phyloP scores from a whole-genome alignment of 2,329 filamentous ascomycete species.

The Cladosporium austrohemisphaericum region DNA sequence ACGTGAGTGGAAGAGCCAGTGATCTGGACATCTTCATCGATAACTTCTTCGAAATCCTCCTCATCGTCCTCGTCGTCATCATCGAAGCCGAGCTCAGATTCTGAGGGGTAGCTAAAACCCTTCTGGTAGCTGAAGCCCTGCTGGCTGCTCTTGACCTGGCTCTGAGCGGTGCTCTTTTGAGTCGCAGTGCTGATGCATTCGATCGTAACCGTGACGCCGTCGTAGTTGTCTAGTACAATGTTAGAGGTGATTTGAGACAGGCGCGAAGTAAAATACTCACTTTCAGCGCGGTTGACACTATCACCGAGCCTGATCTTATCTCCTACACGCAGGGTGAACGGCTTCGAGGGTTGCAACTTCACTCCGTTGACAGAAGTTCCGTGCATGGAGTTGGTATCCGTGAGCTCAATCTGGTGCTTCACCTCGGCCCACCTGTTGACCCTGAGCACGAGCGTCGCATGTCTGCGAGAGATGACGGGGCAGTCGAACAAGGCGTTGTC shows the following conservation, averaged over 20 bases:
- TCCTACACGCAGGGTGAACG: conserved; percentile 22
- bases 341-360: conserved; percentile 20
- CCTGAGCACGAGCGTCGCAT: conserved; percentile 29
- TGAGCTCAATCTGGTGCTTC: conserved; percentile 26
- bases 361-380: conserved; percentile 35
- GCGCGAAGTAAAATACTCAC: conserved; percentile 20
- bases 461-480: conserved; percentile 34
- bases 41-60: too few species aligned
- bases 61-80: conserved; percentile 17
- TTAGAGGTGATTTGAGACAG: too few species aligned
- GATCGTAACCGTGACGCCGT: conserved; percentile 27
- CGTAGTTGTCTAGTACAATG: conserved; percentile 23
- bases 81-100: conserved; percentile 26
- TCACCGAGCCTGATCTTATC: conserved; percentile 34
- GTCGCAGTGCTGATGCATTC: conserved; percentile 15
- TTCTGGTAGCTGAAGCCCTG: conserved; percentile 6
- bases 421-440: conserved; percentile 11
- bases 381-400: conserved; percentile 31
- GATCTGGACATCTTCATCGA: not conserved
- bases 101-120: conserved; percentile 23
- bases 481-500: conserved; percentile 36
- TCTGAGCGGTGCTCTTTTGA: not conserved
- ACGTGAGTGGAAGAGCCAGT: conserved; percentile 25
- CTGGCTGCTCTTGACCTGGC: conserved; percentile 4
- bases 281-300: conserved; percentile 25